Percentiles rank a stretch among this genome's conserved stretches.
Evolutionary conservation across 306 rosid genomes (phyloP).

Genomic region (Elaeagnus macrophylla): DNA sequence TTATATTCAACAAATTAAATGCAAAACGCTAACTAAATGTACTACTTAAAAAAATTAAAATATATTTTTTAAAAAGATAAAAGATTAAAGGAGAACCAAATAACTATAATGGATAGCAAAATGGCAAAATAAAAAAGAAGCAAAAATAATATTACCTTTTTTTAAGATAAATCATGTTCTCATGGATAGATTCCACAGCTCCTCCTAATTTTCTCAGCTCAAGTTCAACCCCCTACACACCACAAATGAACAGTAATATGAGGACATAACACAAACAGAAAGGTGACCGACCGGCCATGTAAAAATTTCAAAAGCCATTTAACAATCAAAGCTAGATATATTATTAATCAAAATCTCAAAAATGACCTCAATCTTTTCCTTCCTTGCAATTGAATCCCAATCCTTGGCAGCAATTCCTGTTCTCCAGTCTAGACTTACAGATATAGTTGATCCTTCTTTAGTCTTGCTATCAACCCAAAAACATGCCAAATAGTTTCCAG

Average conservation of each 20-base stretch:
- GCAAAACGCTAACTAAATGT: too few relatives aligned
- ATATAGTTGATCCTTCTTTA: constrained; percentile 22
- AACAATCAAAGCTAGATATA: not conserved
- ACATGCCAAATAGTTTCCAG: constrained; percentile 88
- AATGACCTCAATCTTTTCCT: constrained; percentile 96
- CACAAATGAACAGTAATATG: not conserved
- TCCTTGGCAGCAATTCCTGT: constrained; percentile 87
- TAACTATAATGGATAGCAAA: constrained; percentile 15
- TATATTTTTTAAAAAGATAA: too few relatives aligned
- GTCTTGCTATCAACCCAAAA: constrained; percentile 51
- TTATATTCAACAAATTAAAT: too few relatives aligned
- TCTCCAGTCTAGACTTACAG: constrained; percentile 83
- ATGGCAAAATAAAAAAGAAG: not conserved
- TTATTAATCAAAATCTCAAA: not conserved
- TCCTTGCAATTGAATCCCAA: constrained; percentile 96
- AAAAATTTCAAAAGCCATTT: not conserved
- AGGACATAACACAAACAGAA: not conserved
- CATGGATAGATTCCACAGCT: constrained; percentile 72
- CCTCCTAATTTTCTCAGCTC: constrained; percentile 86
- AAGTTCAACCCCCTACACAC: constrained; percentile 72
- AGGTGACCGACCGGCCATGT: not conserved
- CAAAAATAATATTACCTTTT: constrained; percentile 37
- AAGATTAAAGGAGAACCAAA: too few relatives aligned
- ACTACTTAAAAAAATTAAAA: too few relatives aligned
- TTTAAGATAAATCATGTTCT: constrained; percentile 65